Evolutionary conservation across 1,139 yeast genomes (phyloP).

Genomic region (Yamadazyma kanchanaburiensis): DNA sequence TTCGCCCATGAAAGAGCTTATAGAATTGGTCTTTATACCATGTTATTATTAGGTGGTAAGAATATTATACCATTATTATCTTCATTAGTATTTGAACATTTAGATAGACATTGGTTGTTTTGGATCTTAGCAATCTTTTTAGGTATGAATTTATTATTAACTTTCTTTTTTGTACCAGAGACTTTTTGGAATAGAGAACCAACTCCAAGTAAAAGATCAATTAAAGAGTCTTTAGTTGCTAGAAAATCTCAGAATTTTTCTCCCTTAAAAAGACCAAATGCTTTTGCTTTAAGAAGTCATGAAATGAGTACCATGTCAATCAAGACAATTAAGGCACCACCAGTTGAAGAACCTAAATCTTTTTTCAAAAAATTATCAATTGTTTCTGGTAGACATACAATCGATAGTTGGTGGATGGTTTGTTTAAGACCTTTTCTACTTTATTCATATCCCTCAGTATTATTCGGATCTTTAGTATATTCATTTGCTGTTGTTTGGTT

Average conservation of each 20-base stretch:
- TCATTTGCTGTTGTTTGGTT: constrained; percentile 63
- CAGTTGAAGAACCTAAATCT: constrained; percentile 7
- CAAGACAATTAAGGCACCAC: neutral
- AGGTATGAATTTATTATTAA: constrained; percentile 43
- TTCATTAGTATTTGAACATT: constrained; percentile 47
- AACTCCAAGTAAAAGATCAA: constrained; percentile 45
- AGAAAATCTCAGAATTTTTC: constrained; percentile 32
- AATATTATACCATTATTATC: constrained; percentile 57
- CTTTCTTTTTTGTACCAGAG: constrained; percentile 59
- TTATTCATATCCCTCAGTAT: constrained; percentile 48
- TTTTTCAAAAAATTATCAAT: constrained; percentile 18
- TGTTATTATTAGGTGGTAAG: constrained; percentile 60
- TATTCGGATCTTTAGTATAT: constrained; percentile 53
- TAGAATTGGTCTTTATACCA: constrained; percentile 59
- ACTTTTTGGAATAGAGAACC: constrained; percentile 65
- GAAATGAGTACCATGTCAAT: neutral
- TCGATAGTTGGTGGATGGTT: constrained; percentile 57
- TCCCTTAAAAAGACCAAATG: constrained; percentile 30
- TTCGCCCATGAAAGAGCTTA: constrained; percentile 67
- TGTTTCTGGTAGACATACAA: constrained; percentile 44
- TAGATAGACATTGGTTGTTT: constrained; percentile 59
- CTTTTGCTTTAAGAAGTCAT: constrained; percentile 21
- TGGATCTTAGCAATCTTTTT: constrained; percentile 57
- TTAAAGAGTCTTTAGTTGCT: constrained; percentile 49
- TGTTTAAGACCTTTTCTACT: constrained; percentile 55